These are phyloP conservation scores for Ogataea paradorogensis DNA, from an alignment of 805 yeast genomes.

Conservation along the genomic window DNA sequence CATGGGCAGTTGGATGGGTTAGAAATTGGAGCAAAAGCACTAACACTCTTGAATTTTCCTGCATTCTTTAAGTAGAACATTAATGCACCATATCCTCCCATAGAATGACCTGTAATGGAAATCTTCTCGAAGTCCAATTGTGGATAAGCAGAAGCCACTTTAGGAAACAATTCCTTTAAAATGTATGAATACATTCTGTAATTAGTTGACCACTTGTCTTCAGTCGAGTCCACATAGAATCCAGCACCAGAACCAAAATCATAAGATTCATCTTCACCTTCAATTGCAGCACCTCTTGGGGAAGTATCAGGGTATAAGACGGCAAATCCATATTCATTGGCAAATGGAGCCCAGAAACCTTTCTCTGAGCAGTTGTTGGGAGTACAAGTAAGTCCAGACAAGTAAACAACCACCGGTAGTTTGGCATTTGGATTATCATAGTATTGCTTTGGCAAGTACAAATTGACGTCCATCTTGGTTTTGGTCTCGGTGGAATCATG, in stretches of 20 bases:
- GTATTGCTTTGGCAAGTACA: conserved; percentile 68
- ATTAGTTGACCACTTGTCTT: conserved; percentile 64
- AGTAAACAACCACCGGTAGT: conserved; percentile 73
- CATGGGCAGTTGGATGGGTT: conserved; percentile 78
- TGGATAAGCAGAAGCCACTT: conserved; percentile 40
- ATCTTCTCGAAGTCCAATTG: conserved; percentile 61
- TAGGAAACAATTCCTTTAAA: conserved; percentile 63
- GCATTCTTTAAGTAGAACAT: conserved; percentile 64
- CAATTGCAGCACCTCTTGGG: conserved; percentile 77
- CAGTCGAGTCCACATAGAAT: conserved; percentile 83
- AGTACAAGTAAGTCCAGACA: conserved; percentile 90
- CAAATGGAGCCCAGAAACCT: conserved; percentile 81
- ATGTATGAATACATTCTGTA: conserved; percentile 88
- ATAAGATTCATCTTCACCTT: conserved; percentile 68
- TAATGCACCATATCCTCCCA: conserved; percentile 97
- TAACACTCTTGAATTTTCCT: conserved; percentile 69
- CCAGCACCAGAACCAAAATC: conserved; percentile 97
- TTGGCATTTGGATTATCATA: conserved; percentile 33
- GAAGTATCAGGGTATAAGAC: conserved; percentile 95
- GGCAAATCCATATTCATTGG: conserved; percentile 79
- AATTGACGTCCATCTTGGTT: conserved; percentile 79
- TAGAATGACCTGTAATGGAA: conserved; percentile 93
- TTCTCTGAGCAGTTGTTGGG: conserved; percentile 93
- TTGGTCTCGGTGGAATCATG: conserved; percentile 67
- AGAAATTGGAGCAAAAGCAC: conserved; percentile 88